Evolutionary conservation across 257 asterid genomes (phyloP).

Genomic region (Ehretia macrophylla): DNA sequence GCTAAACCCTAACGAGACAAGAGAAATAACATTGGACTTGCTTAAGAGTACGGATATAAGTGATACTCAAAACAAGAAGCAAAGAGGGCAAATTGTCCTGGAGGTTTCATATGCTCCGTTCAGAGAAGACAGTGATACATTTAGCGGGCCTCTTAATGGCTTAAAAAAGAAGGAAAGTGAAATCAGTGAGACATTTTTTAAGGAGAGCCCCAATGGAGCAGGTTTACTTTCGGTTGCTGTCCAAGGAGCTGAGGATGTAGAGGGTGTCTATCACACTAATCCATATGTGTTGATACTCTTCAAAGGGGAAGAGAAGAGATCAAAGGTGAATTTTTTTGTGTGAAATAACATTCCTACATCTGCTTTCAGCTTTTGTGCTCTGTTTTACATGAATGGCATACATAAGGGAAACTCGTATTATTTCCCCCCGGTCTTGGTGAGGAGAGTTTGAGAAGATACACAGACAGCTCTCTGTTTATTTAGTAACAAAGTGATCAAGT

Average conservation of each 20-base stretch:
- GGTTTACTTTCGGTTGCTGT: slow-evolving; percentile 68
- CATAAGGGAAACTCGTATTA: background rate
- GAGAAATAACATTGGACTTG: slow-evolving; percentile 41
- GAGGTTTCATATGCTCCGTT: slow-evolving; percentile 79
- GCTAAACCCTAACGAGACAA: slow-evolving; percentile 55
- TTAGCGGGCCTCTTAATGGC: slow-evolving; percentile 38
- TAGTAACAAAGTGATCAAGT: too few relatives aligned
- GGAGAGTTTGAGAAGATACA: too few relatives aligned
- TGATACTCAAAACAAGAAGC: slow-evolving; percentile 47
- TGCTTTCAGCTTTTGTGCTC: background rate
- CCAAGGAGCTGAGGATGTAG: slow-evolving; percentile 76
- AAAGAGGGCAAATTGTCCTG: slow-evolving; percentile 61
- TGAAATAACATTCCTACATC: background rate
- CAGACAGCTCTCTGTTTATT: too few relatives aligned
- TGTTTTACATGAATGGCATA: background rate
- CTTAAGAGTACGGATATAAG: slow-evolving; percentile 27
- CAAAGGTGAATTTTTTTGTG: slow-evolving; percentile 44
- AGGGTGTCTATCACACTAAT: slow-evolving; percentile 74
- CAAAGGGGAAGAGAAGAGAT: slow-evolving; percentile 71
- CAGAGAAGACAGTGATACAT: slow-evolving; percentile 43
- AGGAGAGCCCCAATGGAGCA: slow-evolving; percentile 45
- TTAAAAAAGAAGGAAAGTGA: slow-evolving; percentile 31
- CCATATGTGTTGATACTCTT: slow-evolving; percentile 55
- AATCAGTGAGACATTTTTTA: slow-evolving; percentile 33
- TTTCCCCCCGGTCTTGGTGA: too few relatives aligned